phyloP scores from a whole-genome alignment of 1,284 basidiomycete genomes.

The Malassezia brasiliensis region DNA sequence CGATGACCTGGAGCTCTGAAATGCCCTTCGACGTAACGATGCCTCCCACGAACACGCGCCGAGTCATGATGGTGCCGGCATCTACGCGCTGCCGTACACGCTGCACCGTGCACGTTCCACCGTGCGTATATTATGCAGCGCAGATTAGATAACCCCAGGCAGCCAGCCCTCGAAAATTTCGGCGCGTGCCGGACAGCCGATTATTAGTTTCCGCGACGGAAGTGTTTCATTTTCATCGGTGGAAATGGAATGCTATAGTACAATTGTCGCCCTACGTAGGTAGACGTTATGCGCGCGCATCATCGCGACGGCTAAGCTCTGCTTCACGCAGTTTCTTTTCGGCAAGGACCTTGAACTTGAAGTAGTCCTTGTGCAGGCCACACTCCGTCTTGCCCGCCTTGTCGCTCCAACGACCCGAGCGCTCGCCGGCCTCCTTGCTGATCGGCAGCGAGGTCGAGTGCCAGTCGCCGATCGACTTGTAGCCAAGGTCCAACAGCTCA shows the following conservation, averaged over 20 bases:
- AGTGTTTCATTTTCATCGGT: too few species aligned
- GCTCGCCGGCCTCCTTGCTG: slow-evolving; percentile 59
- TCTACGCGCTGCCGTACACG: too few species aligned
- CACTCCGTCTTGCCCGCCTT: slow-evolving; percentile 82
- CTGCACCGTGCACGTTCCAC: too few species aligned
- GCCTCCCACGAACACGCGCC: slow-evolving; percentile 35
- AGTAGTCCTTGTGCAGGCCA: slow-evolving; percentile 62
- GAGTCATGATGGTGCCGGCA: background rate
- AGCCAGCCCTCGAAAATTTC: too few species aligned
- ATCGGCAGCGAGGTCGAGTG: slow-evolving; percentile 71
- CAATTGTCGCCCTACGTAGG: background rate
- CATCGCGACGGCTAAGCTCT: slow-evolving; percentile 34
- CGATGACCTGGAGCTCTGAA: slow-evolving; percentile 27
- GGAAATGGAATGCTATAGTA: too few species aligned
- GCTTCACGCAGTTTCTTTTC: slow-evolving; percentile 41
- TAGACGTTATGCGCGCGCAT: slow-evolving; percentile 9
- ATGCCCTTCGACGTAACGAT: slow-evolving; percentile 29
- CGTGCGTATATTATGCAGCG: too few species aligned
- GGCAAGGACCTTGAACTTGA: slow-evolving; percentile 40
- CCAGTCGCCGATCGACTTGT: slow-evolving; percentile 92
- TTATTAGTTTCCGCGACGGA: too few species aligned
- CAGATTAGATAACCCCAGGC: too few species aligned
- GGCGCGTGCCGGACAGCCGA: too few species aligned
- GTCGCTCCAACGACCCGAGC: slow-evolving; percentile 83
- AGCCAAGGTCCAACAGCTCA: slow-evolving; percentile 76